Conservation (phyloP, 495 filamentous ascomycete species). For the Pyronema omphalodes region DNA sequence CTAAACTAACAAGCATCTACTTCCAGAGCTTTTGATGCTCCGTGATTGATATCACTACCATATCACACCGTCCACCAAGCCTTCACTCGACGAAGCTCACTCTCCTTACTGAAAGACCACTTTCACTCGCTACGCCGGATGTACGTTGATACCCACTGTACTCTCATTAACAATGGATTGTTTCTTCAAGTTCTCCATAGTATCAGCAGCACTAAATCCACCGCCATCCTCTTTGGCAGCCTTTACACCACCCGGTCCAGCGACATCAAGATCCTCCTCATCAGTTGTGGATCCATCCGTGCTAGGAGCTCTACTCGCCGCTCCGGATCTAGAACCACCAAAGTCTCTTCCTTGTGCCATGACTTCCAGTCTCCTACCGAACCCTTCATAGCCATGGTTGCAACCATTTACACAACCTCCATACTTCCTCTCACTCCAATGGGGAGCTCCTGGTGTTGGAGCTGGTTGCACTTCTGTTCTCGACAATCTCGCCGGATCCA, state of each 20-base stretch:
- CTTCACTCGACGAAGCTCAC: no score
- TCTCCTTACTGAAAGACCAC: no score
- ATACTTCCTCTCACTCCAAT: conserved; percentile 4
- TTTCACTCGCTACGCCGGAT: no score
- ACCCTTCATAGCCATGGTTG: conserved; percentile 8
- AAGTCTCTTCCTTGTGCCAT: conserved; percentile 21
- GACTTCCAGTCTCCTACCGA: background rate
- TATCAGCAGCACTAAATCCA: background rate
- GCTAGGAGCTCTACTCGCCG: conserved; percentile 13
- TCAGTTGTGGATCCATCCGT: conserved; percentile 12
- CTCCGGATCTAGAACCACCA: conserved; percentile 18
- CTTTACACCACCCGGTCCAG: background rate
- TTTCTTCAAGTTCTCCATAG: background rate
- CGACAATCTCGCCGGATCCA: background rate
- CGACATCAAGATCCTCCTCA: conserved; percentile 8
- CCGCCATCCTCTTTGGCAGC: background rate
- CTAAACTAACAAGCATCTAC: no score
- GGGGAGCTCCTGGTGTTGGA: background rate
- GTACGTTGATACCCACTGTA: no score
- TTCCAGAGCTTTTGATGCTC: no score
- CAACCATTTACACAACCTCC: conserved; percentile 23
- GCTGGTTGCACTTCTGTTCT: background rate
- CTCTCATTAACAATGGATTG: no score
- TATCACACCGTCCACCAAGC: no score
- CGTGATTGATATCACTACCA: no score